Conservation (phyloP, 139 green algal species). For the Chlorella sorokiniana region DNA sequence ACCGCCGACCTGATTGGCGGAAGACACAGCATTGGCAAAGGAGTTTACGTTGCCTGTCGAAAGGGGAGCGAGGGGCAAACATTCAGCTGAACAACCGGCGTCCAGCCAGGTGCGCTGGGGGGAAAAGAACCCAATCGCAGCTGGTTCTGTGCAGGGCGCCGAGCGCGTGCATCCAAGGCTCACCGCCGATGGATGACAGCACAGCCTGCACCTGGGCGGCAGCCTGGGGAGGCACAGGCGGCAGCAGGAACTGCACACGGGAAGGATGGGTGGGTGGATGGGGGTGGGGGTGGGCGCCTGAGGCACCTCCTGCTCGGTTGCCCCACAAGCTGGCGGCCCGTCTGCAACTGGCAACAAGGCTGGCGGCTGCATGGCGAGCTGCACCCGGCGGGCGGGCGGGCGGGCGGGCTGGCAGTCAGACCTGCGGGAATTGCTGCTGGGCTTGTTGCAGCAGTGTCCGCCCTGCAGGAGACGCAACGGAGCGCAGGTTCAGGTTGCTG, state of each 20-base stretch:
- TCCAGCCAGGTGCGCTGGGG: too few relatives aligned
- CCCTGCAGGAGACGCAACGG: too few relatives aligned
- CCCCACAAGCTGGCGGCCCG: not conserved
- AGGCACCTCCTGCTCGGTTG: not conserved
- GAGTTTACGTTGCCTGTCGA: not conserved
- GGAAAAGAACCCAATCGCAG: not conserved
- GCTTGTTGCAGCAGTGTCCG: too few relatives aligned
- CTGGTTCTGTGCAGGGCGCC: not conserved
- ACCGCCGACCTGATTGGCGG: not conserved
- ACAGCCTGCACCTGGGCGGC: not conserved
- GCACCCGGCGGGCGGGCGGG: too few relatives aligned
- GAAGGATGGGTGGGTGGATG: not conserved
- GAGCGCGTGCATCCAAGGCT: not conserved
- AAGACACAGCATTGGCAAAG: not conserved
- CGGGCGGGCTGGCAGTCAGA: too few relatives aligned
- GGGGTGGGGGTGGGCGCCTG: not conserved
- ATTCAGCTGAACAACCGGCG: not conserved
- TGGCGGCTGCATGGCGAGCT: too few relatives aligned
- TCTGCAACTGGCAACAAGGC: not conserved
- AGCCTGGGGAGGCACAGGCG: not conserved
- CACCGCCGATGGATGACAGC: not conserved
- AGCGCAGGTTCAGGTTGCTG: too few relatives aligned
- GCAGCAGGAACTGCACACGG: slow-evolving; percentile 2
- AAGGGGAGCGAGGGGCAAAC: not conserved
- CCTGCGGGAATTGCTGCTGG: too few relatives aligned